Percentiles rank a stretch among this genome's conserved stretches.
Conservation (phyloP, 441 rosid species). For the Dalechampia spathulata region DNA sequence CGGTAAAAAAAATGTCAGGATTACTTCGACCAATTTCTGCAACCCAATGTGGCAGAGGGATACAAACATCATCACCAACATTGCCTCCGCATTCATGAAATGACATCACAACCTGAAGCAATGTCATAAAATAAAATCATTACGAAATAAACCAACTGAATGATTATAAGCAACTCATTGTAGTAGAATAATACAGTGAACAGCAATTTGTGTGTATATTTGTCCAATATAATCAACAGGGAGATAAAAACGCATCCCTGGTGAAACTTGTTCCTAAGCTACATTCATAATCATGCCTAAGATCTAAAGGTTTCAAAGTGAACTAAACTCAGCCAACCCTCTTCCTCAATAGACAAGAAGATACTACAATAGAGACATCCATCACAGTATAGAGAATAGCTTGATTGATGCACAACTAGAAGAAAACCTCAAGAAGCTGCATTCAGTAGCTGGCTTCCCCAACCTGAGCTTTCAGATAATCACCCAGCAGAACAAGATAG, state of each 20-base stretch:
- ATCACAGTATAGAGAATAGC: too few relatives aligned
- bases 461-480: not conserved
- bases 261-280: not conserved
- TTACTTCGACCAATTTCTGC: slow-evolving; percentile 92
- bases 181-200: not conserved
- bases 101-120: slow-evolving; percentile 84
- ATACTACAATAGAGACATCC: too few relatives aligned
- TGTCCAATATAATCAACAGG: not conserved
- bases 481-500: not conserved
- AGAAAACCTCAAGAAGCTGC: not conserved
- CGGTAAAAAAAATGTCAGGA: slow-evolving; percentile 93
- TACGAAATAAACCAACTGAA: slow-evolving; percentile 2
- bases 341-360: not conserved
- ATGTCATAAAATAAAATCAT: slow-evolving; percentile 12
- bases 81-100: slow-evolving; percentile 99
- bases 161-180: not conserved
- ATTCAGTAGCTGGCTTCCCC: not conserved
- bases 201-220: too few relatives aligned
- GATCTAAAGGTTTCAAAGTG: too few relatives aligned
- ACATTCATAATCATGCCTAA: too few relatives aligned
- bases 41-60: slow-evolving; percentile 98
- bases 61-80: slow-evolving; percentile 97
- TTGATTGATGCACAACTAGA: not conserved
- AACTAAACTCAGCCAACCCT: not conserved
- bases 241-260: not conserved